Conservation (phyloP, 2,329 filamentous ascomycete genomes). For the Coniochaeta sp. region DNA sequence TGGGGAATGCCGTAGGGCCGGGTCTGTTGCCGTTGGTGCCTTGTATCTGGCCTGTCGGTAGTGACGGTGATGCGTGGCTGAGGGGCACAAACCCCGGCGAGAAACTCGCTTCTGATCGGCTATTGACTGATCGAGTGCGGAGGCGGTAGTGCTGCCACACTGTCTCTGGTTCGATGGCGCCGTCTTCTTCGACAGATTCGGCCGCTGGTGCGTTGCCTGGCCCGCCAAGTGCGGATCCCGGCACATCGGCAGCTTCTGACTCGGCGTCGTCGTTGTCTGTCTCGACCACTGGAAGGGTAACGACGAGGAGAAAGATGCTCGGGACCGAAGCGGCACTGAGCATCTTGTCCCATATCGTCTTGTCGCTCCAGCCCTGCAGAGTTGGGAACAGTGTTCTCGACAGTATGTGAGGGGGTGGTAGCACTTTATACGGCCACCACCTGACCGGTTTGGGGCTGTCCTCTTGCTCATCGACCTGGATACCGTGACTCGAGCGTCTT, state of each 20-base stretch:
- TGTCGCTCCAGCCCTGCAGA: constrained; percentile 71
- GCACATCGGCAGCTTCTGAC: constrained; percentile 22
- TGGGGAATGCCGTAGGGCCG: background rate
- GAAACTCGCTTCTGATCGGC: constrained; percentile 13
- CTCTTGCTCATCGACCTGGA: constrained; percentile 32
- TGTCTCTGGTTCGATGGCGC: constrained; percentile 31
- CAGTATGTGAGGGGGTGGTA: constrained; percentile 67
- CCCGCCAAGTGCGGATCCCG: constrained; percentile 12
- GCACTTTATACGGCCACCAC: constrained; percentile 75
- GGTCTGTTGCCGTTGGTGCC: background rate
- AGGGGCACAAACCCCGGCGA: constrained; percentile 23
- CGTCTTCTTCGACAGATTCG: constrained; percentile 24
- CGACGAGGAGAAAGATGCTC: constrained; percentile 80
- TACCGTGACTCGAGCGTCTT: constrained; percentile 23
- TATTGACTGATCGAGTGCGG: constrained; percentile 28
- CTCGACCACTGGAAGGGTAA: constrained; percentile 88
- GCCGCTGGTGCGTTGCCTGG: constrained; percentile 24
- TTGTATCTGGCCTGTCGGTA: background rate
- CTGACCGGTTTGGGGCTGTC: constrained; percentile 40
- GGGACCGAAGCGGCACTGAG: constrained; percentile 79
- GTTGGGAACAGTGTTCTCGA: constrained; percentile 79
- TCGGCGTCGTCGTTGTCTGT: constrained; percentile 46
- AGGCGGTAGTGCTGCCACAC: constrained; percentile 55
- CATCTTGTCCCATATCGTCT: constrained; percentile 76
- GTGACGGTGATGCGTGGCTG: constrained; percentile 1